phyloP scores from a whole-genome alignment of 2,329 filamentous ascomycete species.

The Chaetomiaceae sp. region DNA sequence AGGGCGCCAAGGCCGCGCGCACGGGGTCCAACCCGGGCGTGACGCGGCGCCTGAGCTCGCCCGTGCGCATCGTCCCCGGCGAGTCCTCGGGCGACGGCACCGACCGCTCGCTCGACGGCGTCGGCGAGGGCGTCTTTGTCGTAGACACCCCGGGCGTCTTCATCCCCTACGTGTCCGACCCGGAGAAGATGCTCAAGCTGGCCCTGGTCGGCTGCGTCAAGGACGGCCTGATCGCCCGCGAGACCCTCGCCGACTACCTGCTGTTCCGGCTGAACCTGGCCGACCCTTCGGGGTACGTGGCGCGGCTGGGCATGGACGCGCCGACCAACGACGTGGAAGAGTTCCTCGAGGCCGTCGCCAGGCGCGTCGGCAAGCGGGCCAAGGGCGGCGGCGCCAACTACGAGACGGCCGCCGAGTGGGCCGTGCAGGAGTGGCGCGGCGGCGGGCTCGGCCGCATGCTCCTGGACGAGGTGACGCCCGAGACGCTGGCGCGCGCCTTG shows the following conservation, averaged over 20 bases:
- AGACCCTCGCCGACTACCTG: slow-evolving; percentile 83
- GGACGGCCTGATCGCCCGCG: slow-evolving; percentile 73
- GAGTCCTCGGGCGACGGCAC: slow-evolving; percentile 27
- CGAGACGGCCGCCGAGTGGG: slow-evolving; percentile 70
- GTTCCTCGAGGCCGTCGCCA: slow-evolving; percentile 67
- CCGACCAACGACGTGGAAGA: slow-evolving; percentile 82
- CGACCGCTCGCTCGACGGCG: slow-evolving; percentile 16
- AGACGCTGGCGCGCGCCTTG: slow-evolving; percentile 48
- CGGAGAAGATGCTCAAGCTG: slow-evolving; percentile 91
- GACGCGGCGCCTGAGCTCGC: slow-evolving; percentile 76
- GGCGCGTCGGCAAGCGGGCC: slow-evolving; percentile 67
- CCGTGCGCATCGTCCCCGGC: slow-evolving; percentile 66
- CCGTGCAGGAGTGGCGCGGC: slow-evolving; percentile 75
- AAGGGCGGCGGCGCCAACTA: slow-evolving; percentile 67
- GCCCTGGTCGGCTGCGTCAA: slow-evolving; percentile 87
- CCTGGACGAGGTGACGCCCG: slow-evolving; percentile 68
- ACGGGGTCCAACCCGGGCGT: slow-evolving; percentile 87
- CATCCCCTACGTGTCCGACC: slow-evolving; percentile 80
- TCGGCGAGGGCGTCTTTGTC: slow-evolving; percentile 67
- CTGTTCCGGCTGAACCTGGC: slow-evolving; percentile 75
- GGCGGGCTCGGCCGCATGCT: slow-evolving; percentile 73
- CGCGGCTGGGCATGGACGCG: slow-evolving; percentile 41
- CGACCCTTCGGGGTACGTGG: slow-evolving; percentile 41
- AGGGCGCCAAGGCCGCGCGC: slow-evolving; percentile 60
- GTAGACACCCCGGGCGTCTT: slow-evolving; percentile 95